Percentiles rank a stretch among this genome's conserved stretches.
phyloP scores from a whole-genome alignment of 805 yeast species.

The Pichia kluyveri region DNA sequence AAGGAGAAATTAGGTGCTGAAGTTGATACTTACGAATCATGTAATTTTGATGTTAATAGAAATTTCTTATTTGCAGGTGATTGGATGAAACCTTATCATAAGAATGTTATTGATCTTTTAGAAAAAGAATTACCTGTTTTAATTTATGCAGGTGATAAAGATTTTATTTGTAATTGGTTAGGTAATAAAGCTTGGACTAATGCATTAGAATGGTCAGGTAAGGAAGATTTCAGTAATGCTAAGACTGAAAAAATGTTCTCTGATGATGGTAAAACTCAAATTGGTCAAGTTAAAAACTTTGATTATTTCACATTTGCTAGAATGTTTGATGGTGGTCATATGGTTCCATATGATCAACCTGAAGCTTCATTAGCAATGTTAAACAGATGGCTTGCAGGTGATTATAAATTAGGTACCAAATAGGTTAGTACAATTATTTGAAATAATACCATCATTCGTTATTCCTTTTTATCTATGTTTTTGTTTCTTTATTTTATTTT shows the following conservation, averaged over 20 bases:
- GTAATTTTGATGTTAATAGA: conserved; percentile 41
- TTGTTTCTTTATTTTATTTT: background rate
- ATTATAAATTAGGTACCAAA: conserved; percentile 27
- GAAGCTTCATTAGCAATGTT: conserved; percentile 60
- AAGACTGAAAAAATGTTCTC: conserved; percentile 17
- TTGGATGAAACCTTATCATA: conserved; percentile 57
- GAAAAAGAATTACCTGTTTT: conserved; percentile 69
- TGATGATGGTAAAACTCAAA: conserved; percentile 28
- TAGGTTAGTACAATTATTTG: conserved; percentile 5
- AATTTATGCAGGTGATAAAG: conserved; percentile 92
- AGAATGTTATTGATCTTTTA: conserved; percentile 46
- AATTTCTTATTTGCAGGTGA: conserved; percentile 53
- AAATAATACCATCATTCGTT: background rate
- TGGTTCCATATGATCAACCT: conserved; percentile 89
- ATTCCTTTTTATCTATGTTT: background rate
- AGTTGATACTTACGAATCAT: conserved; percentile 38
- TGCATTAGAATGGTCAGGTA: conserved; percentile 54
- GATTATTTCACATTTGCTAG: conserved; percentile 69
- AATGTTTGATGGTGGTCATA: conserved; percentile 78
- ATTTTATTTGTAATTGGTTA: conserved; percentile 87
- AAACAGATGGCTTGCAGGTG: conserved; percentile 66
- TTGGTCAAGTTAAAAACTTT: conserved; percentile 70
- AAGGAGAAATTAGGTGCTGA: conserved; percentile 50
- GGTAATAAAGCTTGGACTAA: conserved; percentile 84
- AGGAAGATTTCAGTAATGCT: conserved; percentile 20